Percentiles rank a stretch among this genome's conserved stretches.
Conservation (phyloP, 305 asterid species). For the Fraxinus sp. region DNA sequence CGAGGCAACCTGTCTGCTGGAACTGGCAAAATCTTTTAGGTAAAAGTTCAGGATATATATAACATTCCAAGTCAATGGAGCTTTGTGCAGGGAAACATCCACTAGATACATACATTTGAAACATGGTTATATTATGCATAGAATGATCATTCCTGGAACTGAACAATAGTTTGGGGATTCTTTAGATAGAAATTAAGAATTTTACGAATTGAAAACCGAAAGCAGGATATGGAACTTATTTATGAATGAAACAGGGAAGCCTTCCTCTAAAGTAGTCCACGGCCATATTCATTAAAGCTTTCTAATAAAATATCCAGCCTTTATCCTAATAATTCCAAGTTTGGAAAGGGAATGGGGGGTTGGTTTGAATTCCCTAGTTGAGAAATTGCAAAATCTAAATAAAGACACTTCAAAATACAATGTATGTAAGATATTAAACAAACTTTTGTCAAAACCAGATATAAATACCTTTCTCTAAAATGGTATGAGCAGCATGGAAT, state of each 20-base stretch:
- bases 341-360: not conserved
- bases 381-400: not conserved
- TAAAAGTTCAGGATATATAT: not conserved
- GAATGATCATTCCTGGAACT: not conserved
- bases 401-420: not conserved
- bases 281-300: not conserved
- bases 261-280: not conserved
- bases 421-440: not conserved
- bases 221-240: not conserved
- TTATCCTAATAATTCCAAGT: not conserved
- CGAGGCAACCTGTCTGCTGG: not conserved
- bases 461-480: conserved; percentile 68
- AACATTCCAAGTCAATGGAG: not conserved
- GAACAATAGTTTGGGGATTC: not conserved
- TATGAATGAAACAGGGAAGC: not conserved
- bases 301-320: not conserved
- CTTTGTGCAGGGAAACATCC: not conserved
- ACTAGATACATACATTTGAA: not conserved
- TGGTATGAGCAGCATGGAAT: conserved; percentile 91
- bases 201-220: not conserved
- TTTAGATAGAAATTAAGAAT: not conserved
- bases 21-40: not conserved
- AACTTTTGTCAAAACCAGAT: not conserved
- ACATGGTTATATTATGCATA: not conserved
- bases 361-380: not conserved